Percentiles rank a stretch among this genome's conserved stretches.
phyloP scores from a whole-genome alignment of 1,284 basidiomycete genomes.

The Bondarzewia mesenterica region DNA sequence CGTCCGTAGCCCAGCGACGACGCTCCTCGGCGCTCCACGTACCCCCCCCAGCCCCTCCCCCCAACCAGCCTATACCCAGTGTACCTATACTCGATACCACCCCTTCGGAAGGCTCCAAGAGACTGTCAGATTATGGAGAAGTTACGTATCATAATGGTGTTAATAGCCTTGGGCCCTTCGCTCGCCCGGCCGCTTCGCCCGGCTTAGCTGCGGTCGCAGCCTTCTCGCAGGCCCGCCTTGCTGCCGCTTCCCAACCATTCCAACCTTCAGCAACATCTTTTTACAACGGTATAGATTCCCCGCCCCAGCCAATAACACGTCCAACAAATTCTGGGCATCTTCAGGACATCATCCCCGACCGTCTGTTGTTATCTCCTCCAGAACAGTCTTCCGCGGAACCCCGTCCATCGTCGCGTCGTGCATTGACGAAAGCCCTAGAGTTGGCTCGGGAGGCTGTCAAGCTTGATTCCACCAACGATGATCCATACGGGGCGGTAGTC shows the following conservation, averaged over 20 bases:
- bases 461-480: slow-evolving; percentile 74
- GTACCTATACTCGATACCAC: slow-evolving; percentile 26
- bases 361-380: slow-evolving; percentile 36
- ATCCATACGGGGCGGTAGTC: slow-evolving; percentile 72
- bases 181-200: slow-evolving; percentile 44
- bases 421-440: slow-evolving; percentile 70
- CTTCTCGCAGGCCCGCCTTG: slow-evolving; percentile 46
- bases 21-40: slow-evolving; percentile 58
- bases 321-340: slow-evolving; percentile 14
- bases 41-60: slow-evolving; percentile 62
- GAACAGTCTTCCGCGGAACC: slow-evolving; percentile 28
- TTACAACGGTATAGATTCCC: background rate
- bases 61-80: slow-evolving; percentile 64
- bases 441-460: slow-evolving; percentile 78
- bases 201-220: slow-evolving; percentile 49
- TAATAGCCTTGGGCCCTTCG: slow-evolving; percentile 24
- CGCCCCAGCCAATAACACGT: slow-evolving; percentile 17
- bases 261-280: slow-evolving; percentile 21
- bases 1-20: slow-evolving; percentile 40
- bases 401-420: slow-evolving; percentile 65
- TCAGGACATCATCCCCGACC: slow-evolving; percentile 33
- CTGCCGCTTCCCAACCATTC: slow-evolving; percentile 22
- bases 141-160: slow-evolving; percentile 9
- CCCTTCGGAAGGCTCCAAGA: slow-evolving; percentile 17
- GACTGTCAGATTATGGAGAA: slow-evolving; percentile 7